A percentile compares a stretch with the other conserved stretches of the same genome.
Conservation (phyloP, 2,329 filamentous ascomycete genomes). For the Didymella segeticola region DNA sequence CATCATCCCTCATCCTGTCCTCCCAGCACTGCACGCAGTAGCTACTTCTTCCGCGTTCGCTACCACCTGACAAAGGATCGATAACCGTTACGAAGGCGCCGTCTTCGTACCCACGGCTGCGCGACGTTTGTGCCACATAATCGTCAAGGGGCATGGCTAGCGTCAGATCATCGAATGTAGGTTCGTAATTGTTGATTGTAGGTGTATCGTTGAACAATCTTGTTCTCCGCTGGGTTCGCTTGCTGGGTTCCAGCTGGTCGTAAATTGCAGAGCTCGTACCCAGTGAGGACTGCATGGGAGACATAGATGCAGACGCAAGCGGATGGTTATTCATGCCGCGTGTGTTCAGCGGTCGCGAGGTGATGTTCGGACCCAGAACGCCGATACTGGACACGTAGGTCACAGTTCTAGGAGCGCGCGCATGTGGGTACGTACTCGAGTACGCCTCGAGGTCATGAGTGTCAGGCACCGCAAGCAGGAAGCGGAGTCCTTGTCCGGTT, state of each 20-base stretch:
- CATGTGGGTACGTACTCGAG: slow-evolving; percentile 11
- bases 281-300: neutral
- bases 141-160: neutral
- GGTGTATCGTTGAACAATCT: neutral
- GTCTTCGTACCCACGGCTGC: neutral
- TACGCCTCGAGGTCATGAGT: slow-evolving; percentile 18
- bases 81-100: slow-evolving; percentile 1
- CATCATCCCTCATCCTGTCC: neutral
- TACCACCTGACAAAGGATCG: neutral
- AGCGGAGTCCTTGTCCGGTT: slow-evolving; percentile 18
- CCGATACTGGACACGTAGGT: neutral
- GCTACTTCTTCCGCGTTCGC: no score
- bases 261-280: neutral
- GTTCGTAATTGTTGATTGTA: neutral
- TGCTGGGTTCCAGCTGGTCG: neutral
- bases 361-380: neutral
- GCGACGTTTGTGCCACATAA: neutral
- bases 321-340: neutral
- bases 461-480: slow-evolving; percentile 21
- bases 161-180: neutral
- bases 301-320: neutral
- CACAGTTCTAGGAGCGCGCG: neutral
- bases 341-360: neutral
- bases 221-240: neutral
- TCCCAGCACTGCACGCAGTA: no score